Evolutionary conservation across 352 stramenopile genomes (phyloP), one percentile per base, ranked within the genome.

Genomic region (Aphanomyces stellatus): DNA sequence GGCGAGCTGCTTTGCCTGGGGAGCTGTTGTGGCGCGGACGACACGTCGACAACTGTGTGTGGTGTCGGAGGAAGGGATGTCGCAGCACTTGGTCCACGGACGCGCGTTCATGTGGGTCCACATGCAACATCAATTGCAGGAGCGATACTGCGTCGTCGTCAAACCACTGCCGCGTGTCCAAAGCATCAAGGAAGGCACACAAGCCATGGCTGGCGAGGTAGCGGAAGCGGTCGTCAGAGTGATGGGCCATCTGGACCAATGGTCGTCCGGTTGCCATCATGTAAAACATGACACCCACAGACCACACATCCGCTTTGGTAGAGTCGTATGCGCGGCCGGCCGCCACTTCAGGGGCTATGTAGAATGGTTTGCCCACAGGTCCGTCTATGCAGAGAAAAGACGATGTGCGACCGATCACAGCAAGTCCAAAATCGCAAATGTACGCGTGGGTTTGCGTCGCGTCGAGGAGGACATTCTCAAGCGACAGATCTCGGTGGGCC

Each of bases 381-480:
- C 33, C 65, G 6, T n/a, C 43, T 1, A 15, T 3, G 19, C 48
- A 19, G 17, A 22, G 53, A 10, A 33, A 30, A 17, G 15, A 17
- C 30, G 35, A 51, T 33, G 61, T 65, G 31, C 86, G 86, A 15
- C 80, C 77, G n/a, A n/a, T n/a, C 11, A 86, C 78, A 11, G 71
- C 40, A n/a, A 88, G 69, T 7, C 78, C 80, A 68, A 88, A 88
- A 63, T 88, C 78, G 25, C 69, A 76, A 24, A 88, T 61, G 69
- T 98, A 97, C 65, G 97, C 73, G 19, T 42, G 19, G 4, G 75
- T 79, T 65, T 81, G 87, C 19, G 80, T 74, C 19, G 74, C 71
- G 68, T 95, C 83, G 51, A 97, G 71, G 34, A 97, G 74, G 24
- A 97, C 71, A 63, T 97, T 97, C 72, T 97, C 90, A 2, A 88